phyloP scores from a whole-genome alignment of 805 yeast species.

The Candida quercuum region DNA sequence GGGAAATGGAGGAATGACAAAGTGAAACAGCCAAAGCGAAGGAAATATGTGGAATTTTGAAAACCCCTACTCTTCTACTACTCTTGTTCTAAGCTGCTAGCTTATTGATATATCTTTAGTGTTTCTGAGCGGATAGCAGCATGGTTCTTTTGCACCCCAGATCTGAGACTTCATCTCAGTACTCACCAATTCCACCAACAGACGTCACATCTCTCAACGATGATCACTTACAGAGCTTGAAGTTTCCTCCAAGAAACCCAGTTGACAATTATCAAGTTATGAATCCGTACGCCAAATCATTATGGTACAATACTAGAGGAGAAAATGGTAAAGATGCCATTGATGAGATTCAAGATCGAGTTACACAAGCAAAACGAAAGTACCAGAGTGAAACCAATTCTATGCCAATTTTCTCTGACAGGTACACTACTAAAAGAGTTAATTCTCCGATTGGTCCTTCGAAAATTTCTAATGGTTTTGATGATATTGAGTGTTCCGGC shows the following conservation, averaged over 20 bases:
- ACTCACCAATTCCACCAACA: slow-evolving; percentile 6
- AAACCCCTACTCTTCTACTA: too few species aligned
- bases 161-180: neutral
- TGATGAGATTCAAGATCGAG: slow-evolving; percentile 21
- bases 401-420: slow-evolving; percentile 23
- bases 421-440: slow-evolving; percentile 23
- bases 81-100: too few species aligned
- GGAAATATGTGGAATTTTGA: too few species aligned
- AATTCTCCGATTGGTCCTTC: slow-evolving; percentile 31
- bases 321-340: slow-evolving; percentile 30
- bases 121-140: too few species aligned
- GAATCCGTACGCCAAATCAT: slow-evolving; percentile 39
- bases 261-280: slow-evolving; percentile 8
- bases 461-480: slow-evolving; percentile 11
- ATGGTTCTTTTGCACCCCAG: neutral
- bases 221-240: too few species aligned
- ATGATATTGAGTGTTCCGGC: neutral
- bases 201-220: neutral
- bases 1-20: too few species aligned
- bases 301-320: slow-evolving; percentile 36
- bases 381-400: slow-evolving; percentile 1
- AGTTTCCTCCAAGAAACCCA: slow-evolving; percentile 18
- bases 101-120: too few species aligned
- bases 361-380: slow-evolving; percentile 13
- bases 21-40: too few species aligned